phyloP scores from a whole-genome alignment of 768 basidiomycete genomes.

The Pholiota microspora region DNA sequence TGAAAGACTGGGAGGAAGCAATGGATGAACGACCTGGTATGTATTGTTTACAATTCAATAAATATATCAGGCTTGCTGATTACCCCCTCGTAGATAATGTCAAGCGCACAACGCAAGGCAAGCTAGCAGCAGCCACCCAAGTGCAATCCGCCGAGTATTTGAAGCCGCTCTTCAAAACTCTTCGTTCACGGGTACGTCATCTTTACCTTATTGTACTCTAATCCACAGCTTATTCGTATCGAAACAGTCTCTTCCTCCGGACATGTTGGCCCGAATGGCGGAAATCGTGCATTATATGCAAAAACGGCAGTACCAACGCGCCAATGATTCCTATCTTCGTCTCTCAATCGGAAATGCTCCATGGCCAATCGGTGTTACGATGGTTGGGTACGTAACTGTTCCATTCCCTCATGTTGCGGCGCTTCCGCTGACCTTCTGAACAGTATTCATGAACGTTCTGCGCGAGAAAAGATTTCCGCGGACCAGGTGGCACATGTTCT shows the following conservation, averaged over 20 bases:
- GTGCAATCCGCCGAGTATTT: conserved; percentile 95
- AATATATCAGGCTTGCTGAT: background rate
- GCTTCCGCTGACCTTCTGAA: background rate
- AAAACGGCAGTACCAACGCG: conserved; percentile 89
- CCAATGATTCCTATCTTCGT: conserved; percentile 96
- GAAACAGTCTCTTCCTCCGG: conserved; percentile 70
- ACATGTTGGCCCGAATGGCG: conserved; percentile 82
- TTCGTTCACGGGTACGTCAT: conserved; percentile 80
- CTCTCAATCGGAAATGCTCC: conserved; percentile 98
- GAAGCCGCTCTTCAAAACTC: conserved; percentile 91
- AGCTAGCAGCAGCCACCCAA: conserved; percentile 92
- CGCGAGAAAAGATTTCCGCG: conserved; percentile 95
- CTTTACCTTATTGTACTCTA: background rate
- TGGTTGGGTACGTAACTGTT: conserved; percentile 79
- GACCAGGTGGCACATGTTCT: conserved; percentile 98
- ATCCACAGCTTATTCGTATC: background rate
- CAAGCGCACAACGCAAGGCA: conserved; percentile 88
- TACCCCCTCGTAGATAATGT: conserved; percentile 58
- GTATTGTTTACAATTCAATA: conserved; percentile 19
- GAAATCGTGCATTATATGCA: conserved; percentile 99
- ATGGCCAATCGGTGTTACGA: conserved; percentile 99
- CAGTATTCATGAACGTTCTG: conserved; percentile 96
- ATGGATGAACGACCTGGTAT: conserved; percentile 92
- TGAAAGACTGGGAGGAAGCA: conserved; percentile 96
- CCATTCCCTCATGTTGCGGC: background rate